A percentile compares a stretch with the other conserved stretches of the same genome.
phyloP scores from a whole-genome alignment of 306 rosid species.

The Echinosophora koreensis region DNA sequence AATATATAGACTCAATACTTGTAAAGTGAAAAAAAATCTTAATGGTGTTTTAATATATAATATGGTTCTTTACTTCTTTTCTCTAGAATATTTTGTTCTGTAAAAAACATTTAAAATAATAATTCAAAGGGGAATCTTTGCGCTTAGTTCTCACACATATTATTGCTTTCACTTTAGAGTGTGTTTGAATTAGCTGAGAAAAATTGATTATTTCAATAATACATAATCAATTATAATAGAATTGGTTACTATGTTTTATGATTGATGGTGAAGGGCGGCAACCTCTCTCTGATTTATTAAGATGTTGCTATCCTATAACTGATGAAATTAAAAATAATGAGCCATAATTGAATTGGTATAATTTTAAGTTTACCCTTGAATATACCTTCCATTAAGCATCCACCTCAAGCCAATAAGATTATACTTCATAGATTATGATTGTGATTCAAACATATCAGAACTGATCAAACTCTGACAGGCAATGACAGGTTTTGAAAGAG shows the following conservation, averaged over 20 bases:
- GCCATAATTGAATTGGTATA: constrained; percentile 24
- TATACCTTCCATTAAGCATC: constrained; percentile 25
- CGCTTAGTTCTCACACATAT: constrained; percentile 9
- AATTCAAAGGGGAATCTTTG: constrained; percentile 28
- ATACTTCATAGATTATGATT: constrained; percentile 33
- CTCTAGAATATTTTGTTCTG: not conserved
- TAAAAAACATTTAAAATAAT: constrained; percentile 4
- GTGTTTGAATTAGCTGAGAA: too few species aligned
- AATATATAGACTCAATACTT: constrained; percentile 9
- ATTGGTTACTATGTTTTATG: not conserved
- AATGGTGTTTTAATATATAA: constrained; percentile 8
- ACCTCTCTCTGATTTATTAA: constrained; percentile 12
- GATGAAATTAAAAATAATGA: constrained; percentile 29
- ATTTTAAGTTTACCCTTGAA: constrained; percentile 23
- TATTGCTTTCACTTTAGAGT: not conserved
- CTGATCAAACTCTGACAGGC: constrained; percentile 94
- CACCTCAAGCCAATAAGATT: constrained; percentile 30
- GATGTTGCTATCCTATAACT: constrained; percentile 15
- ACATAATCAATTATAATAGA: too few species aligned
- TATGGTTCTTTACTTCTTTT: constrained; percentile 25
- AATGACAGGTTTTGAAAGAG: constrained; percentile 93
- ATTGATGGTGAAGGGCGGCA: constrained; percentile 12
- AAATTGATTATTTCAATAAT: too few species aligned
- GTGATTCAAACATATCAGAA: constrained; percentile 68
- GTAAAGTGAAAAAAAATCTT: constrained; percentile 8